Base-by-base conservation (phyloP, 2,329 filamentous ascomycete genomes). In the Rachicladosporium sp. region DNA sequence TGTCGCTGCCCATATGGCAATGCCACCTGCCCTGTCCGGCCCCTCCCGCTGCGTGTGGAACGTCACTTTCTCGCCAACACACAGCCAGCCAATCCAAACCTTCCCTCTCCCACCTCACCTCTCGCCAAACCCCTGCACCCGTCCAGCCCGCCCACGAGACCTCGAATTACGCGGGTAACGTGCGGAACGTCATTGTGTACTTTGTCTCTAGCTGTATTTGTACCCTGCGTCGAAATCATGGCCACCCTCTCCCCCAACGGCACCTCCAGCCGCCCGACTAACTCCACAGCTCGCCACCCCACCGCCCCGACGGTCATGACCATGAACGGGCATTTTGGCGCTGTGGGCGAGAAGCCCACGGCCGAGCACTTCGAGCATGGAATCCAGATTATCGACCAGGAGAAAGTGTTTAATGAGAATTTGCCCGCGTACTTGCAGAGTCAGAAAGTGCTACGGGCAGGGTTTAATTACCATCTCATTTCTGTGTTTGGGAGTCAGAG, bases 381-480 rank as follows among this genome's bases (percentile, higher is more conserved):
- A 58, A 84, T 96, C 57, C 91, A 98, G 66, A 87, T 98, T 53
- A 85, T 98, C 58, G 86, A 95, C 60, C 88, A 88, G 66, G 80
- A 93, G 58, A 96, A 96, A 69, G 74, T 85, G 54, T 98, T 95
- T 77, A 96, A 94, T 56, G 94, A 86, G 64, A 65, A 76, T 42
- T 69, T 98, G 54, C 81, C 79, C 55, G 76, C 78, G 43, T 98
- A 98, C 62, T 77, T 98, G 50, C 73, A 76, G 50, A 68, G 78
- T 49, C 84, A 87, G 60, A 73, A 82, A 55, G 78, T 94, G 52
- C 82, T 86, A 51, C 78, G 84, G 45, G 79, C 88, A 47, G 91
- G 91, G 57, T 98, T 98, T 76, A 94, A 96, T 68, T 98, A 98
- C 67, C 91, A 98, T 65, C 77, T 98, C 58, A 95, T 98, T 59